Conservation (phyloP, 2,329 filamentous ascomycete genomes). For the Aspergillus tubingensis region DNA sequence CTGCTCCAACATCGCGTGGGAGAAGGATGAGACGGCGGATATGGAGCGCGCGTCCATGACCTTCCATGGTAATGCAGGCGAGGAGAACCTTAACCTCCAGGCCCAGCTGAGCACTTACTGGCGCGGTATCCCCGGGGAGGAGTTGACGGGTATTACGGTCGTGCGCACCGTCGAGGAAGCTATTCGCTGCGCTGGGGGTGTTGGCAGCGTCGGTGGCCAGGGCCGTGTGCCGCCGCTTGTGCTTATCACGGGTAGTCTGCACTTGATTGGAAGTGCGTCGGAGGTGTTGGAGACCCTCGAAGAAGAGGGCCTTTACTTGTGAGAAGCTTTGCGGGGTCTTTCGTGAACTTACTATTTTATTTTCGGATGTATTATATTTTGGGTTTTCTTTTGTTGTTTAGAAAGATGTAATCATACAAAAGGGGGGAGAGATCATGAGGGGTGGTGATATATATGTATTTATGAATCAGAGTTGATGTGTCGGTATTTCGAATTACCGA, state of each 20-base stretch:
- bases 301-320: neutral
- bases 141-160: neutral
- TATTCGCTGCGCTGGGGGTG: neutral
- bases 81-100: neutral
- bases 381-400: too few relatives aligned
- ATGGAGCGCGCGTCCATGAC: conserved; percentile 1
- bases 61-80: neutral
- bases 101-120: neutral
- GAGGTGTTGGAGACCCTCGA: neutral
- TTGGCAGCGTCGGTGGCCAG: neutral
- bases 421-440: neutral
- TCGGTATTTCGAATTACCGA: too few relatives aligned
- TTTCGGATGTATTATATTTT: neutral
- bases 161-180: neutral
- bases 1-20: neutral
- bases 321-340: neutral
- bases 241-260: neutral
- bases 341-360: neutral
- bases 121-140: neutral
- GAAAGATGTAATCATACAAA: neutral
- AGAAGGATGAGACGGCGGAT: neutral
- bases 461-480: too few relatives aligned
- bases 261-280: conserved; percentile 1
- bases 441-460: too few relatives aligned
- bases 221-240: neutral